Conservation (phyloP, 169 alveolate genomes). For the Plasmodium gaboni region DNA sequence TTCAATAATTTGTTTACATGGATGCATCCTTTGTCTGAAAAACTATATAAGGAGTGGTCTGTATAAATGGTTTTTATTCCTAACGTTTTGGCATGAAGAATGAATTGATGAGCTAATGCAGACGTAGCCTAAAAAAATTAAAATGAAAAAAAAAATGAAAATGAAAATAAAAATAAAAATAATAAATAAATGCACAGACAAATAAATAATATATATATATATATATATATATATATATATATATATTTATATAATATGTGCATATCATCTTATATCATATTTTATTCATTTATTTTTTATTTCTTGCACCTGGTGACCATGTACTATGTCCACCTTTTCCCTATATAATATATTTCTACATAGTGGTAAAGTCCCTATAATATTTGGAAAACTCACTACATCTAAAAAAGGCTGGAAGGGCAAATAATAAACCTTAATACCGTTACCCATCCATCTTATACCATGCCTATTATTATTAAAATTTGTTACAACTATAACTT, state of each 20-base stretch:
- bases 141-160: background rate
- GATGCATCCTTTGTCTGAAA: constrained; percentile 96
- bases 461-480: constrained; percentile 95
- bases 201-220: background rate
- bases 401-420: constrained; percentile 92
- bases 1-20: constrained; percentile 93
- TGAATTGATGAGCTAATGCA: constrained; percentile 73
- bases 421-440: constrained; percentile 97
- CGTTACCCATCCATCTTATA: constrained; percentile 97
- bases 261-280: too few relatives aligned
- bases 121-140: constrained; percentile 47
- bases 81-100: constrained; percentile 70
- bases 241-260: background rate
- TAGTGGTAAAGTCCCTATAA: constrained; percentile 79
- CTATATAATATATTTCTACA: constrained; percentile 94
- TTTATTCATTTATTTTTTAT: background rate
- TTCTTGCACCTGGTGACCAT: constrained; percentile 82
- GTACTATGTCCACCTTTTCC: constrained; percentile 96
- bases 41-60: constrained; percentile 99
- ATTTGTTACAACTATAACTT: constrained; percentile 97
- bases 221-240: background rate
- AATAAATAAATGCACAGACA: background rate
- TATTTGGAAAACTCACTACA: constrained; percentile 83
- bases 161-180: background rate
- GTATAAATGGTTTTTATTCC: constrained; percentile 95